These are phyloP conservation scores for Tetradesmus lagerheimii DNA, from an alignment of 139 green algal genomes.

Conservation along the genomic window DNA sequence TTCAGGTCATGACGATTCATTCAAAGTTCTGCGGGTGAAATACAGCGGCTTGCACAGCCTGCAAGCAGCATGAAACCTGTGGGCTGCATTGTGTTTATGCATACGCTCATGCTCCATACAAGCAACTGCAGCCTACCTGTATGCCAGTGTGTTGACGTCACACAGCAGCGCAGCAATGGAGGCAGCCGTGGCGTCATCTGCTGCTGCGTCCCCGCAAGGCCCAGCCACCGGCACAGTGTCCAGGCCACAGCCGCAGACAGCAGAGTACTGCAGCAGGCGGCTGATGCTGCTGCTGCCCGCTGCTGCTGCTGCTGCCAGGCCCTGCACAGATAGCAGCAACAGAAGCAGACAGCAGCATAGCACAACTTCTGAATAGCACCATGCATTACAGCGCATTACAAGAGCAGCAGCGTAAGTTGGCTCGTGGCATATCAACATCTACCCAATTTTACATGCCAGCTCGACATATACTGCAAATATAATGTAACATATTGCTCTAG, in stretches of 20 bases:
- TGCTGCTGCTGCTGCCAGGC: conserved; percentile 32
- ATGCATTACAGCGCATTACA: too few species aligned
- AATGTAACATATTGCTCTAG: not conserved
- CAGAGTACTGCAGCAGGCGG: conserved; percentile 58
- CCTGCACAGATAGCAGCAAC: not conserved
- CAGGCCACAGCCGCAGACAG: conserved; percentile 69
- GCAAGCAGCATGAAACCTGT: too few species aligned
- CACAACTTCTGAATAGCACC: too few species aligned
- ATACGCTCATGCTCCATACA: too few species aligned
- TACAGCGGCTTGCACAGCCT: too few species aligned
- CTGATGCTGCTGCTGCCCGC: conserved; percentile 48
- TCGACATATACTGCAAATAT: not conserved
- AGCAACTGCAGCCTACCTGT: not conserved
- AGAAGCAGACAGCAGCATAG: not conserved
- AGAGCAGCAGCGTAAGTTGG: not conserved
- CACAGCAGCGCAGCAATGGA: conserved; percentile 28
- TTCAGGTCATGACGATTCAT: too few species aligned
- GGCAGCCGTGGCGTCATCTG: not conserved
- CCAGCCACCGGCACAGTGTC: conserved; percentile 70
- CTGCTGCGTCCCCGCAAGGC: conserved; percentile 7
- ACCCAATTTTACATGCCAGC: too few species aligned
- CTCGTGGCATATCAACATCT: too few species aligned
- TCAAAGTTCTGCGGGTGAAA: too few species aligned
- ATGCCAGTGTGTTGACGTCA: conserved; percentile 19
- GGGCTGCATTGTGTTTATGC: too few species aligned